Percentiles rank a stretch among this genome's conserved stretches.
Evolutionary conservation across 148 eudicot genomes (phyloP).

Genomic region (Vaccinium darrowii): DNA sequence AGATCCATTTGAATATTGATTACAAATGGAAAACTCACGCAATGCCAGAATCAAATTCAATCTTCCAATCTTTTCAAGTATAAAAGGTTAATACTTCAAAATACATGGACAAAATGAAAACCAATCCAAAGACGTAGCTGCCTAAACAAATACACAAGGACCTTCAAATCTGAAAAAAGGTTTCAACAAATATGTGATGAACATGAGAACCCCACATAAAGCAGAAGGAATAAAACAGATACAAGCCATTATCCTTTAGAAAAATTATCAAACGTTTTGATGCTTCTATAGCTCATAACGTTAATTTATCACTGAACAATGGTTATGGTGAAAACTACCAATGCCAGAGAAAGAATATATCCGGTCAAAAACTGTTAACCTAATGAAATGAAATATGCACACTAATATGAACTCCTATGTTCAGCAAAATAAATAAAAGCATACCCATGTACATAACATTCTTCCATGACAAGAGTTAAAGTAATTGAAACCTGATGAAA

Average conservation of each 20-base stretch:
- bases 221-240: neutral
- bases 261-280: neutral
- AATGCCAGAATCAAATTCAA: neutral
- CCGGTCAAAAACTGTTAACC: neutral
- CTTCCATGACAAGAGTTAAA: slow-evolving; percentile 5
- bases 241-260: neutral
- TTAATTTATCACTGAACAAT: neutral
- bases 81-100: neutral
- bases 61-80: neutral
- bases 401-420: slow-evolving; percentile 3
- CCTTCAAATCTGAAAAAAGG: neutral
- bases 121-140: neutral
- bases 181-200: neutral
- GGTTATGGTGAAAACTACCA: neutral
- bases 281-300: neutral
- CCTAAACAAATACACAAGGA: neutral
- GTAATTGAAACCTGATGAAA: slow-evolving; percentile 66
- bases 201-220: neutral
- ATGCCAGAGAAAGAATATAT: neutral
- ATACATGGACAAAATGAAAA: neutral
- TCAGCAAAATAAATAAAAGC: neutral
- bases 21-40: neutral
- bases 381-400: neutral
- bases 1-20: neutral
- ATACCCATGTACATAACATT: neutral